phyloP scores from a whole-genome alignment of 2,329 filamentous ascomycete species.

The Colletotrichum truncatum region DNA sequence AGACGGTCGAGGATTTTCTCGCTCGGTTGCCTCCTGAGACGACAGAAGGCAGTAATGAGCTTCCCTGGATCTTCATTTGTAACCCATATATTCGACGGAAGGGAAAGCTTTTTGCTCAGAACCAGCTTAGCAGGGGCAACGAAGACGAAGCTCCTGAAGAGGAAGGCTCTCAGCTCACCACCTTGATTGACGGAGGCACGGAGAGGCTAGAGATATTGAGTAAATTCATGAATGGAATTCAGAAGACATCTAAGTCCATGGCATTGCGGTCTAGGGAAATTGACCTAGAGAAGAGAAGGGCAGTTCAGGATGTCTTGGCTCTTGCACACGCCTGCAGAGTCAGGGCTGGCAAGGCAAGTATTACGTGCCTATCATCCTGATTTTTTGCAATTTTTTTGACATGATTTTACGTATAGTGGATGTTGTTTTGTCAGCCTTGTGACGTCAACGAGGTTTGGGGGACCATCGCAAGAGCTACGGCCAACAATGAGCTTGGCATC shows the following conservation, averaged over 20 bases:
- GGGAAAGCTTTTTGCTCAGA: slow-evolving; percentile 42
- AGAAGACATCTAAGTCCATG: slow-evolving; percentile 43
- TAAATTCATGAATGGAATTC: slow-evolving; percentile 59
- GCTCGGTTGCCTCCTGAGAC: slow-evolving; percentile 73
- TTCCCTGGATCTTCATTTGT: slow-evolving; percentile 78
- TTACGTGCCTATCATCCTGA: neutral
- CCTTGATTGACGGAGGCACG: slow-evolving; percentile 62
- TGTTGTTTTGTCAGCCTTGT: slow-evolving; percentile 69
- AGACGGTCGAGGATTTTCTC: slow-evolving; percentile 73
- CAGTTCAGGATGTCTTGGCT: slow-evolving; percentile 64
- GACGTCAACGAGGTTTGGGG: slow-evolving; percentile 73
- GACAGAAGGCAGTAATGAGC: slow-evolving; percentile 54
- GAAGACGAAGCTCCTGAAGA: slow-evolving; percentile 60
- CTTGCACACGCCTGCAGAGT: slow-evolving; percentile 69
- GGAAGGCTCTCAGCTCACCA: slow-evolving; percentile 52
- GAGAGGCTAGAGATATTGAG: slow-evolving; percentile 57
- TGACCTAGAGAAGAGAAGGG: slow-evolving; percentile 57
- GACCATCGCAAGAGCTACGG: slow-evolving; percentile 72
- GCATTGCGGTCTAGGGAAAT: slow-evolving; percentile 54
- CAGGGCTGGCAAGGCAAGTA: slow-evolving; percentile 70
- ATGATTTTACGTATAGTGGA: slow-evolving; percentile 65
- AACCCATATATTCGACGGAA: slow-evolving; percentile 65
- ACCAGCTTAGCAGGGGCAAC: slow-evolving; percentile 51
- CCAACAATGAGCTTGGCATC: slow-evolving; percentile 74
- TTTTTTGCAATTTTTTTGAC: neutral